Conservation (phyloP, 345 rosid genomes). For the Odontarrhena argentea region DNA sequence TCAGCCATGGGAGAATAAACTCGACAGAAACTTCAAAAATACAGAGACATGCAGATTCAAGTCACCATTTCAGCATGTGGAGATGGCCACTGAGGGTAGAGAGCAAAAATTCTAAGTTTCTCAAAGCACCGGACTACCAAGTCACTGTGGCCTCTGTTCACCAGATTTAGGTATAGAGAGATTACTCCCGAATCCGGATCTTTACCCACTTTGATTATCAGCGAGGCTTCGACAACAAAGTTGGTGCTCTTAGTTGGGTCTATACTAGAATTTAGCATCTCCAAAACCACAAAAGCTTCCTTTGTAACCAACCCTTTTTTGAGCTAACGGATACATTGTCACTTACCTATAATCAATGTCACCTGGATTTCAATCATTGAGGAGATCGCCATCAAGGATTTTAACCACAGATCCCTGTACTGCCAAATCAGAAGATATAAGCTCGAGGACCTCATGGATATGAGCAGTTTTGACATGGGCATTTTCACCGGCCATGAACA, state of each 20-base stretch:
- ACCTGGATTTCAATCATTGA: slow-evolving; percentile 6
- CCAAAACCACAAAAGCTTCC: not conserved
- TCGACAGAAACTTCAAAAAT: too few relatives aligned
- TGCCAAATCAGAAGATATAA: slow-evolving; percentile 49
- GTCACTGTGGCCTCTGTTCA: not conserved
- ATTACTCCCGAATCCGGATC: not conserved
- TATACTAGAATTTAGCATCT: not conserved
- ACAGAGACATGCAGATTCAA: not conserved
- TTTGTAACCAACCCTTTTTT: slow-evolving; percentile 12
- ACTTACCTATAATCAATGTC: slow-evolving; percentile 10
- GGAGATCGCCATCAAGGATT: slow-evolving; percentile 20
- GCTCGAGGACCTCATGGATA: slow-evolving; percentile 53
- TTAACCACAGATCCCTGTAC: slow-evolving; percentile 44
- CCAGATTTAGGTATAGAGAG: not conserved
- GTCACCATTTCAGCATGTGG: not conserved
- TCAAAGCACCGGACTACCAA: not conserved
- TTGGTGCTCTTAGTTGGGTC: not conserved
- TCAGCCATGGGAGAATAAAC: too few relatives aligned
- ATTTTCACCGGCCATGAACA: slow-evolving; percentile 68
- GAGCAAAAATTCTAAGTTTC: not conserved
- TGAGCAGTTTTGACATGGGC: slow-evolving; percentile 49
- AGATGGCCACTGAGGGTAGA: not conserved
- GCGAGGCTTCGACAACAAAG: not conserved
- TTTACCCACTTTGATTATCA: not conserved
- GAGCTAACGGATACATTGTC: not conserved